A percentile compares a stretch with the other conserved stretches of the same genome.
Conservation (phyloP, 2,329 filamentous ascomycete genomes). For the Cladosporium velox region DNA sequence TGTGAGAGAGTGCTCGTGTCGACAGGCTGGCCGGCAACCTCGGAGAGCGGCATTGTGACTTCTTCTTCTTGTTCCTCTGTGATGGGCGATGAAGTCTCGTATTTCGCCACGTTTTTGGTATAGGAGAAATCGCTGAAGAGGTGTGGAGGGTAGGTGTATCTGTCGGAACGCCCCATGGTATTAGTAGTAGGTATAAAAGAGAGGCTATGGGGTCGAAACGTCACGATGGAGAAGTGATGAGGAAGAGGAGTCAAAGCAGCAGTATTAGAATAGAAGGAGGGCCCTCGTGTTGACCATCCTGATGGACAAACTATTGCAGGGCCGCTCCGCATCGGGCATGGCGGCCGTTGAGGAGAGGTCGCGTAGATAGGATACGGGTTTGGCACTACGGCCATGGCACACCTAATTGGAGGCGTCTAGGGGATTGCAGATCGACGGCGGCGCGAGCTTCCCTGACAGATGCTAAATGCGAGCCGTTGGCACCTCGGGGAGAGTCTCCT, state of each 20-base stretch:
- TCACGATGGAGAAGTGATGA: conserved; percentile 18
- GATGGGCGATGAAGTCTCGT: background rate
- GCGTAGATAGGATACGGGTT: conserved; percentile 20
- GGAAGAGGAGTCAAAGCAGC: conserved; percentile 2
- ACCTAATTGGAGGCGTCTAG: conserved; percentile 16
- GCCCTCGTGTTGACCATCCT: conserved; percentile 17
- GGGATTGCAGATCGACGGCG: conserved; percentile 18
- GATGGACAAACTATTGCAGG: conserved; percentile 19
- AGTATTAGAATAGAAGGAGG: conserved; percentile 18
- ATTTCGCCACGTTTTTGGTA: background rate
- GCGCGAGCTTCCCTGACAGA: conserved; percentile 15
- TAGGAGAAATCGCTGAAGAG: conserved; percentile 1
- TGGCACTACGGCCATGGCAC: conserved; percentile 17
- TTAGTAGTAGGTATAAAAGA: conserved; percentile 18
- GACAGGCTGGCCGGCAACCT: conserved; percentile 32
- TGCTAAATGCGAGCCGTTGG: conserved; percentile 2
- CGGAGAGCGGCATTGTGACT: conserved; percentile 25
- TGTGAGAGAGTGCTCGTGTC: conserved; percentile 32
- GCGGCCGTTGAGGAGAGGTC: conserved; percentile 21
- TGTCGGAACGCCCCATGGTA: conserved; percentile 1
- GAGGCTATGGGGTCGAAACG: conserved; percentile 18
- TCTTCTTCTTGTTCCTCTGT: background rate
- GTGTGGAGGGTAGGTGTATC: background rate
- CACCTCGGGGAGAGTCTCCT: background rate
- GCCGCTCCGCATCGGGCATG: conserved; percentile 19